A percentile compares a stretch with the other conserved stretches of the same genome.
These are phyloP conservation scores for Saccharum hybrid DNA, from an alignment of 202 grass and related monocot species.

Conservation along the genomic window DNA sequence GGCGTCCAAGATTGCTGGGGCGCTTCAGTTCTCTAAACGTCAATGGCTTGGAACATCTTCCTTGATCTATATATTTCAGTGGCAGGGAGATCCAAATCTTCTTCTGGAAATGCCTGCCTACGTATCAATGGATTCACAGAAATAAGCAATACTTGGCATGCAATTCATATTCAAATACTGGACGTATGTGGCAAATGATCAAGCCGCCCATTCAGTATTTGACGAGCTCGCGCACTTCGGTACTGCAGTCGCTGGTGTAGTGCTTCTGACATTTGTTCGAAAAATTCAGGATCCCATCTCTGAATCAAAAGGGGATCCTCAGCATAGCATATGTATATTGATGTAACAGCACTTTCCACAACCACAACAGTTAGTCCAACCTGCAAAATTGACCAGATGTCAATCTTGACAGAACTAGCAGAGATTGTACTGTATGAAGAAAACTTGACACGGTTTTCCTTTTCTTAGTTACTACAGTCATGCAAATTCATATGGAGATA, in stretches of 20 bases:
- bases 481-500: slow-evolving; percentile 15
- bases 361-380: slow-evolving; percentile 87
- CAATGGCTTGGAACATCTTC: slow-evolving; percentile 7
- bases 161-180: slow-evolving; percentile 51
- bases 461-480: slow-evolving; percentile 24
- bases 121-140: slow-evolving; percentile 32
- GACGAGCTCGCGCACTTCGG: slow-evolving; percentile 70
- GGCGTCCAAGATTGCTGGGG: slow-evolving; percentile 45
- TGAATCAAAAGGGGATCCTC: slow-evolving; percentile 87
- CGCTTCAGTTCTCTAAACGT: slow-evolving; percentile 38
- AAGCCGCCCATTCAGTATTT: slow-evolving; percentile 69
- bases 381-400: slow-evolving; percentile 50
- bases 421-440: background rate
- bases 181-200: slow-evolving; percentile 68
- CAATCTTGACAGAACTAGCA: slow-evolving; percentile 9
- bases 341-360: slow-evolving; percentile 93
- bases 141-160: background rate
- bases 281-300: slow-evolving; percentile 95
- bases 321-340: slow-evolving; percentile 95
- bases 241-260: slow-evolving; percentile 89
- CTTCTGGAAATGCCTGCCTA: slow-evolving; percentile 35
- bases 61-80: slow-evolving; percentile 41
- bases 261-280: slow-evolving; percentile 65
- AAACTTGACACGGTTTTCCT: background rate
- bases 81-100: slow-evolving; percentile 26